Evolutionary conservation across 371 early-diverging fungal species (phyloP), one percentile per base, ranked within the genome.

Genomic region (Chytridiales sp.): DNA sequence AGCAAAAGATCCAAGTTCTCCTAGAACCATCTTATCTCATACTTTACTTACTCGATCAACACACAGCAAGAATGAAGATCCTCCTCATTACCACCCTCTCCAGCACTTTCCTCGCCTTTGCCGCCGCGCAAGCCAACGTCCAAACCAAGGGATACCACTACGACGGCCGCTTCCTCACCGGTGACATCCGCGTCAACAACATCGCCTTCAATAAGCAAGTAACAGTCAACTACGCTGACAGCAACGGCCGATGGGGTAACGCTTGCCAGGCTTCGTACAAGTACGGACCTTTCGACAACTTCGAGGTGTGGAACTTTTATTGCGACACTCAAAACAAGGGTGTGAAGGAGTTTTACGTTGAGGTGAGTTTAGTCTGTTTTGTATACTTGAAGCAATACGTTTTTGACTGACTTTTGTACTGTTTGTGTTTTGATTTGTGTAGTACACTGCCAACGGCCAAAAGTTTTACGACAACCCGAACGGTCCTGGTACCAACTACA

Each of bases 331-430:
- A 47, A 11, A 46, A 55, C 21, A 36, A 42, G 36, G 67, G 72
- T 27, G 71, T 75, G 31, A 61, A 61, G 19, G 50, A 77, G 47
- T 76, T 76, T 43, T 74, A 76, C 39, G 66, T 74, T 32, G 44
- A 73, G 67, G 75, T 75, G 55, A 55, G 47, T 19, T 69, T 72
- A 0, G 38, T 35, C 46, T 75, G 78, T 21, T 59, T 35, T 2
- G 66, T 64, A 21, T 75, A 77, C 42, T 75, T 68, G 59, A 75
- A 77, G 32, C 69, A 70, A 31, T 75, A 75, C 52, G 54, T 47
- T 29, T n/a, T n/a, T n/a, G n/a, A n/a, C n/a, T 40, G 41, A 32
- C 43, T 42, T 34, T 3, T 11, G n/a, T 42, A 31, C 9, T 42
- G 27, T 9, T 15, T n/a, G 9, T 24, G 35, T 2, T 9, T 27